Evolutionary conservation across 2,329 filamentous ascomycete species (phyloP).

Genomic region (Diplodia mutila): DNA sequence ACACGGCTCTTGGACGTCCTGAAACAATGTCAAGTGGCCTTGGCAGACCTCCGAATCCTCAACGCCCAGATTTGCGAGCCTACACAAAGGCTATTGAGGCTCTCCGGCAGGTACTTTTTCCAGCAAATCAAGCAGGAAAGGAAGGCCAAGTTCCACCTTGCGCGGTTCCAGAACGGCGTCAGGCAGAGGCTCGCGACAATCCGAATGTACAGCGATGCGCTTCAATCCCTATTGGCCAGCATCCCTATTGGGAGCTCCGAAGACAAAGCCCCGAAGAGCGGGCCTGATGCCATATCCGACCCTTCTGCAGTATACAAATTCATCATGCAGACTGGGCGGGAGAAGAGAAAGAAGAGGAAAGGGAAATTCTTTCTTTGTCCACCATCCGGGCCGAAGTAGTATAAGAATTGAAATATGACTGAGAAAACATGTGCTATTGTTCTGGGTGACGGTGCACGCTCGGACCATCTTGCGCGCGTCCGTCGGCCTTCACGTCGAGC

Average conservation of each 20-base stretch:
- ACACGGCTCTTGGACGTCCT: background rate
- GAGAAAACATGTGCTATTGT: too few relatives aligned
- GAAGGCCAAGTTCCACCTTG: too few relatives aligned
- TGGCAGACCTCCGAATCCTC: background rate
- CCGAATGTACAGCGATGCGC: background rate
- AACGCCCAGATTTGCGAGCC: background rate
- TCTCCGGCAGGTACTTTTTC: too few relatives aligned
- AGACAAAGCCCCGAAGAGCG: background rate
- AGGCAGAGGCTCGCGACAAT: background rate
- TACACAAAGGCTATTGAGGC: background rate
- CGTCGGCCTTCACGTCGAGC: slow-evolving; percentile 14
- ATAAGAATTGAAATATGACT: too few relatives aligned
- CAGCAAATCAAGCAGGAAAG: too few relatives aligned
- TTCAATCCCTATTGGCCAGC: background rate
- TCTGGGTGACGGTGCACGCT: slow-evolving; percentile 18
- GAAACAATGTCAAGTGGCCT: background rate
- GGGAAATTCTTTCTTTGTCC: too few relatives aligned
- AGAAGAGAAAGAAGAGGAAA: background rate
- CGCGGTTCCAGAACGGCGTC: background rate
- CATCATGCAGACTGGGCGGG: background rate
- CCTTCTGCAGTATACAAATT: background rate
- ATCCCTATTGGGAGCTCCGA: background rate
- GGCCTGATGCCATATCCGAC: background rate
- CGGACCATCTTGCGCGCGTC: slow-evolving; percentile 13
- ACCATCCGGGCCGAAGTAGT: too few relatives aligned